phyloP scores from a whole-genome alignment of 257 asterid genomes.

The Ligustrum vulgare region DNA sequence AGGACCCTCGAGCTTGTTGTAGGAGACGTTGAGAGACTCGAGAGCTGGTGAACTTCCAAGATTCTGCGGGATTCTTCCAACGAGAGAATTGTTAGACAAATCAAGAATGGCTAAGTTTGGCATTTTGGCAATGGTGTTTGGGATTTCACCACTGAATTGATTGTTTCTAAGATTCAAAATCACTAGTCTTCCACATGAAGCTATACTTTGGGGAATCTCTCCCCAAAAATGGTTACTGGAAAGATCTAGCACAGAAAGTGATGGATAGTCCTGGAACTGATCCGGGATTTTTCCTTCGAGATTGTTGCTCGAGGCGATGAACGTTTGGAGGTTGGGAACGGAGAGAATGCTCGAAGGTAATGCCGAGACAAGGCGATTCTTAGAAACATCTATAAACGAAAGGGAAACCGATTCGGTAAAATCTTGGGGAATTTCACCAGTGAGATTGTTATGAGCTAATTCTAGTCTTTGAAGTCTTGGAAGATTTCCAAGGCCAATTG shows the following conservation, averaged over 20 bases:
- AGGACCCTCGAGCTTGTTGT: slow-evolving; percentile 69
- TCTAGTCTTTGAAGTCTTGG: slow-evolving; percentile 65
- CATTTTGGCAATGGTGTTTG: slow-evolving; percentile 53
- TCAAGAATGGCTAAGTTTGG: slow-evolving; percentile 66
- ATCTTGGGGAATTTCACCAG: slow-evolving; percentile 68
- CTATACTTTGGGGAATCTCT: slow-evolving; percentile 58
- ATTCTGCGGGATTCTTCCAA: slow-evolving; percentile 58
- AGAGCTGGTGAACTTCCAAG: slow-evolving; percentile 74
- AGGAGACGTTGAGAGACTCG: slow-evolving; percentile 63
- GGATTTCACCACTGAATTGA: slow-evolving; percentile 64
- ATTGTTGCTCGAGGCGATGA: slow-evolving; percentile 55
- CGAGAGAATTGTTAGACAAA: slow-evolving; percentile 61
- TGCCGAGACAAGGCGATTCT: slow-evolving; percentile 48
- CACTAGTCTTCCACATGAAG: slow-evolving; percentile 64
- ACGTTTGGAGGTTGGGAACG: slow-evolving; percentile 56
- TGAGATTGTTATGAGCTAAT: slow-evolving; percentile 54
- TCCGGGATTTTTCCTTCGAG: slow-evolving; percentile 61
- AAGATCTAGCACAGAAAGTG: slow-evolving; percentile 60
- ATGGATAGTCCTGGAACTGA: slow-evolving; percentile 63
- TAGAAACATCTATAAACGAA: slow-evolving; percentile 62
- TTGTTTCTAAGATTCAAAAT: slow-evolving; percentile 55
- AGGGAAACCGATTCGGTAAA: slow-evolving; percentile 56
- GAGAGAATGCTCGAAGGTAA: slow-evolving; percentile 58
- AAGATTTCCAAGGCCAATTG: slow-evolving; percentile 64
- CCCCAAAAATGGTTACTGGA: slow-evolving; percentile 64